Conservation (phyloP, 805 yeast species). For the Candida odintsovae region DNA sequence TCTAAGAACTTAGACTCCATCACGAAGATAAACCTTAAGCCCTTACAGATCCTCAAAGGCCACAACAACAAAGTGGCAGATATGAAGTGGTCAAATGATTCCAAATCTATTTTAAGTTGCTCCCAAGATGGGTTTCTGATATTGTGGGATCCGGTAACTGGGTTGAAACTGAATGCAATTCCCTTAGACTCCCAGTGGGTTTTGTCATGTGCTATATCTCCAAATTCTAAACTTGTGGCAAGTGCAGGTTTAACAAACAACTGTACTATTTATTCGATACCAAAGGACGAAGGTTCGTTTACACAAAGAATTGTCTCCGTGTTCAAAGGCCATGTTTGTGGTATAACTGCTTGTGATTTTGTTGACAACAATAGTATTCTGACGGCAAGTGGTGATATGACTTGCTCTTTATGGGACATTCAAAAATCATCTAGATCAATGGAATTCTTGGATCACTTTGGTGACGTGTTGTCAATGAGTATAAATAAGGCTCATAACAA, state of each 20-base stretch:
- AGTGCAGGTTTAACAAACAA: slow-evolving; percentile 80
- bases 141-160: slow-evolving; percentile 75
- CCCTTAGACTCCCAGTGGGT: slow-evolving; percentile 77
- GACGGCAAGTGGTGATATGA: slow-evolving; percentile 80
- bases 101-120: slow-evolving; percentile 58
- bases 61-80: slow-evolving; percentile 72
- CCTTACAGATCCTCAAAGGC: slow-evolving; percentile 34
- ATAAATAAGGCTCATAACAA: slow-evolving; percentile 20
- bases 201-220: slow-evolving; percentile 66
- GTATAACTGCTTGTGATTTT: slow-evolving; percentile 71
- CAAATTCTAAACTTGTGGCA: slow-evolving; percentile 61
- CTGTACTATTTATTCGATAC: slow-evolving; percentile 60
- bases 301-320: slow-evolving; percentile 43
- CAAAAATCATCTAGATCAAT: slow-evolving; percentile 46
- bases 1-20: slow-evolving; percentile 20
- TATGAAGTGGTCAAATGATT: slow-evolving; percentile 62
- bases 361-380: slow-evolving; percentile 48
- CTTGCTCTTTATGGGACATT: slow-evolving; percentile 77
- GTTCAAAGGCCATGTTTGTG: slow-evolving; percentile 78
- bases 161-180: slow-evolving; percentile 64
- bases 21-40: slow-evolving; percentile 27
- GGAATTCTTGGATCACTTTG: slow-evolving; percentile 60
- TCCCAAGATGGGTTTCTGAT: slow-evolving; percentile 85
- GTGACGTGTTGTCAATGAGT: slow-evolving; percentile 58
- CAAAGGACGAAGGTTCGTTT: slow-evolving; percentile 23